Percentiles rank a stretch among this genome's conserved stretches.
phyloP scores from a whole-genome alignment of 345 rosid genomes.

The Litchi chinensis region DNA sequence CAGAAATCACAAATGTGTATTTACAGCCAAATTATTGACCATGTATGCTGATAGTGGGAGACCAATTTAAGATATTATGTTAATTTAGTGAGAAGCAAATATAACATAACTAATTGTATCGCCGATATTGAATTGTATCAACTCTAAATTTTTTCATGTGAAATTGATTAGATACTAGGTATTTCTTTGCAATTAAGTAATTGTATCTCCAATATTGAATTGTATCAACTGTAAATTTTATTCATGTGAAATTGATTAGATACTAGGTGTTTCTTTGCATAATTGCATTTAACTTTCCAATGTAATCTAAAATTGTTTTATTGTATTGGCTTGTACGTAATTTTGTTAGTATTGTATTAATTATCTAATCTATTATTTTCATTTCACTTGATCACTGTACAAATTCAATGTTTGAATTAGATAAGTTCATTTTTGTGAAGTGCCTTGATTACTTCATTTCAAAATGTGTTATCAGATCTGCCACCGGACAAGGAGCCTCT shows the following conservation, averaged over 20 bases:
- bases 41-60: neutral
- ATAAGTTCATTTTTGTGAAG: neutral
- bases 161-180: no score
- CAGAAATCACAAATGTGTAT: neutral
- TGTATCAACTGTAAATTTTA: neutral
- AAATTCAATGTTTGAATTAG: constrained; percentile 6
- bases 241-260: neutral
- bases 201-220: neutral
- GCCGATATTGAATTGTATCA: neutral
- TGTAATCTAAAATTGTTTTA: neutral
- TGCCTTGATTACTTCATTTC: constrained; percentile 10
- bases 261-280: neutral
- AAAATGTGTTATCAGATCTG: constrained; percentile 56
- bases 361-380: neutral
- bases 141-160: neutral
- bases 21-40: neutral
- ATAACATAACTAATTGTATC: neutral
- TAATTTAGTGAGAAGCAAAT: neutral
- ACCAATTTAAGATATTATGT: neutral
- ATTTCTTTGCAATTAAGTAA: neutral
- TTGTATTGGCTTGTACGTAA: neutral
- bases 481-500: constrained; percentile 78
- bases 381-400: neutral
- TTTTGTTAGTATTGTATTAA: constrained; percentile 17
- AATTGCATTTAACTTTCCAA: neutral